phyloP scores from a whole-genome alignment of 78 protist genomes.

The Monosiga brevicollis region DNA sequence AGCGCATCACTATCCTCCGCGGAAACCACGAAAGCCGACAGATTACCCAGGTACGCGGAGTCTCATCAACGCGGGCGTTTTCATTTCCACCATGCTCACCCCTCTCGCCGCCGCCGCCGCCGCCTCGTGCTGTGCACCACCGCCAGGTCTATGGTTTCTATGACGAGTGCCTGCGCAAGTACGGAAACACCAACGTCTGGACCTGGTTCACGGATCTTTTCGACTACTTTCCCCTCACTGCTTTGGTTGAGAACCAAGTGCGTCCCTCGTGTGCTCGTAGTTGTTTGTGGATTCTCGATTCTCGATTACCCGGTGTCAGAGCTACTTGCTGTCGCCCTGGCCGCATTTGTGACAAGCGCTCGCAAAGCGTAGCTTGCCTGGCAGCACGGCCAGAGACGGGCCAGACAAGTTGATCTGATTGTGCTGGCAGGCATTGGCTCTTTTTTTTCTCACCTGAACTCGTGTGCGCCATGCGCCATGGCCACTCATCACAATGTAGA shows the following conservation, averaged over 20 bases:
- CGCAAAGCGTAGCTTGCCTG: too few species aligned
- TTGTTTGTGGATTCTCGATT: too few species aligned
- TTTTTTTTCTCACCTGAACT: background rate
- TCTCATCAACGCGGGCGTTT: background rate
- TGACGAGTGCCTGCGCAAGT: constrained; percentile 94
- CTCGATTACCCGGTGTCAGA: too few species aligned
- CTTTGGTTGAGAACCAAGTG: constrained; percentile 80
- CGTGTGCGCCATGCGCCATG: too few species aligned
- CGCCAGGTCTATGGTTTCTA: background rate
- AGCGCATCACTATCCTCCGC: constrained; percentile 74
- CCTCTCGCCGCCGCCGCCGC: background rate
- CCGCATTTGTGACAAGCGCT: too few species aligned
- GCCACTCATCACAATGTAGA: too few species aligned
- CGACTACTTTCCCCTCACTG: constrained; percentile 87
- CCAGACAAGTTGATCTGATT: background rate
- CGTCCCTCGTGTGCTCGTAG: too few species aligned
- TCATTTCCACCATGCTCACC: background rate
- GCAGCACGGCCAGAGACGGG: too few species aligned
- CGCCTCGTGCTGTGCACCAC: background rate
- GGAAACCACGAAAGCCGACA: constrained; percentile 96
- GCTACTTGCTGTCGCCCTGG: too few species aligned
- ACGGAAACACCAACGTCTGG: constrained; percentile 94
- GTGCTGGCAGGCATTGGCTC: background rate
- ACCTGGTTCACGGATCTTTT: constrained; percentile 83
- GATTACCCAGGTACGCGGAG: constrained; percentile 82